phyloP scores from a whole-genome alignment of 1,284 basidiomycete species.

The Anthracocystis setariae region DNA sequence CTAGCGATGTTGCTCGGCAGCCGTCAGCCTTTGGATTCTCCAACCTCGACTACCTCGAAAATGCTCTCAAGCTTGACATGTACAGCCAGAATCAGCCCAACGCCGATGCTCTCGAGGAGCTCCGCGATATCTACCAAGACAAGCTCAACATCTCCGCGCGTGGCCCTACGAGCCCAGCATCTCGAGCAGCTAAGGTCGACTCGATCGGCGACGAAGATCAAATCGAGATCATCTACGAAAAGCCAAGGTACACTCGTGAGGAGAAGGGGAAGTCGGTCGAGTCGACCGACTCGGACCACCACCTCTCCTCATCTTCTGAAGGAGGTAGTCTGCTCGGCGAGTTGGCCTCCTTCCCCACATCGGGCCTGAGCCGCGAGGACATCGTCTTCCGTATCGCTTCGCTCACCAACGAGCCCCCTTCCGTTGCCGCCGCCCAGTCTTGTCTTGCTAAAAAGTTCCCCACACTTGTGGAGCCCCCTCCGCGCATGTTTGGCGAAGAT shows the following conservation, averaged over 20 bases:
- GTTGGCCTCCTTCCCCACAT: slow-evolving; percentile 11
- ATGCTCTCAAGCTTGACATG: slow-evolving; percentile 33
- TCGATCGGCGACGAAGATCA: slow-evolving; percentile 36
- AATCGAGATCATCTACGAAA: slow-evolving; percentile 36
- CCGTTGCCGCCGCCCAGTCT: slow-evolving; percentile 18
- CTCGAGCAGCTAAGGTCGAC: slow-evolving; percentile 21
- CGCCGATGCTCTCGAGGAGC: slow-evolving; percentile 26
- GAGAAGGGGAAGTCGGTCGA: slow-evolving; percentile 44
- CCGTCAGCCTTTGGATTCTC: slow-evolving; percentile 14
- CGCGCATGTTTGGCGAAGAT: slow-evolving; percentile 51
- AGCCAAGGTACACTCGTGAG: slow-evolving; percentile 35
- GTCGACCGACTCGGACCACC: slow-evolving; percentile 19
- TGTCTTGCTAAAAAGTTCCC: slow-evolving; percentile 36
- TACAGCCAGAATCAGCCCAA: slow-evolving; percentile 11
- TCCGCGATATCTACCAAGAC: slow-evolving; percentile 32
- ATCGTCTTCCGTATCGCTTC: slow-evolving; percentile 38
- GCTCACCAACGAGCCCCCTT: slow-evolving; percentile 18
- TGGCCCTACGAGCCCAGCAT: slow-evolving; percentile 5
- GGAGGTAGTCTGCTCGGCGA: slow-evolving; percentile 30
- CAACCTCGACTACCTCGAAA: slow-evolving; percentile 32
- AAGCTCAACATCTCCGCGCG: slow-evolving; percentile 16
- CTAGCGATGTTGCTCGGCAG: slow-evolving; percentile 5
- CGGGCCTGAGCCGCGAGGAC: slow-evolving; percentile 32
- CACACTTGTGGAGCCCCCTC: slow-evolving; percentile 40
- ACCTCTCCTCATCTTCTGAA: slow-evolving; percentile 15